Percentiles rank a stretch among this genome's conserved stretches.
phyloP scores from a whole-genome alignment of 345 rosid species.

The Boechera retrofracta region DNA sequence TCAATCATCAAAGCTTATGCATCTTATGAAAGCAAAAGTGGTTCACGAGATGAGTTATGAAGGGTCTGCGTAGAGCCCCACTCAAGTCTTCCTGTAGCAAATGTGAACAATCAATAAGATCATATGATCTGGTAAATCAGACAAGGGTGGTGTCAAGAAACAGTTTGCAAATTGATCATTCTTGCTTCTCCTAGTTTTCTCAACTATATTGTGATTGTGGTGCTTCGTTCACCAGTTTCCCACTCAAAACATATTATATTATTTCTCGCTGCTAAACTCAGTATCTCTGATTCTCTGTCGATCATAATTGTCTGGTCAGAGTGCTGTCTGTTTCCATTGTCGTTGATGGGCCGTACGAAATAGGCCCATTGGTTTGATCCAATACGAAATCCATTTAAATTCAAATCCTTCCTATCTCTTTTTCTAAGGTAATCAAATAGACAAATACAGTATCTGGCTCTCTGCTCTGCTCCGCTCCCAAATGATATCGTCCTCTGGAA shows the following conservation, averaged over 20 bases:
- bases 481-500: constrained; percentile 31
- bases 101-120: constrained; percentile 32
- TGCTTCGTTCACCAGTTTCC: neutral
- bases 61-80: neutral
- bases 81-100: constrained; percentile 24
- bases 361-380: neutral
- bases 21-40: constrained; percentile 52
- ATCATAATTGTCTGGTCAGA: too few species aligned
- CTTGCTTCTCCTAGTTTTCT: neutral
- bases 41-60: constrained; percentile 72
- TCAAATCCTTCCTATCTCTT: neutral
- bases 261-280: too few species aligned
- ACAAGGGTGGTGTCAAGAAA: constrained; percentile 4
- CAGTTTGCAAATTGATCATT: constrained; percentile 1
- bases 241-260: too few species aligned
- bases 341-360: constrained; percentile 7
- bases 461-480: neutral
- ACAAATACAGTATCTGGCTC: neutral
- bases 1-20: constrained; percentile 73
- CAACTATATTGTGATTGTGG: neutral
- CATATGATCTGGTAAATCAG: constrained; percentile 6
- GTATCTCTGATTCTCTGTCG: too few species aligned
- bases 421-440: neutral
- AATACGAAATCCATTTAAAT: neutral
- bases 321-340: neutral